Evolutionary conservation across 768 basidiomycete species (phyloP), one percentile per base, ranked within the genome.

Genomic region (Candolleomyces efflorescens): DNA sequence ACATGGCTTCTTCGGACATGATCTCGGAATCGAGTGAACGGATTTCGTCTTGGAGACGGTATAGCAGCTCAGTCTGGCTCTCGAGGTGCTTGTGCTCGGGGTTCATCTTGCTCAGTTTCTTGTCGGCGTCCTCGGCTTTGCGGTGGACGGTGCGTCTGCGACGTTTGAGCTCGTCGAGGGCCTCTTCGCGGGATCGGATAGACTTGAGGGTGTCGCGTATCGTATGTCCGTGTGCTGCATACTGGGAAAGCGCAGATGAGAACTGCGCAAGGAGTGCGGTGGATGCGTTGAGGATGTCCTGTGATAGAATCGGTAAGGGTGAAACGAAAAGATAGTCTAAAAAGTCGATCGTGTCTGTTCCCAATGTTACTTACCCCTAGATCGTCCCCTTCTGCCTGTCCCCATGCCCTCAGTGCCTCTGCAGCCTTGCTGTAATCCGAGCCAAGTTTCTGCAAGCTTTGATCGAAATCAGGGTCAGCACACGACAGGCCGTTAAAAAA

Each of bases 51-150:
- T 87, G 81, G 26, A 95, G 72, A 13, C 75, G 74, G 62, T 86
- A 86, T 47, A 97, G 72, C 1, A 77, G 69, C 23, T 93, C 91
- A 1, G 86, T 88, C 70, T 96, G 94, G 55, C 75, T 63, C 2
- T 74, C 72, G 37, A 93, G 73, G 63, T 90, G 89, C 78, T 96
- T 98, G 75, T 95, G 84, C 69, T 94, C 92, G 0, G 89, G 80
- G 61, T 81, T 82, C 94, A 97, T 95, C 75, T 89, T 96, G 71
- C 79, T 83, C 38, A 98, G 80, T 68, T 95, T 96, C 76, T 81
- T 90, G 63, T 96, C 93, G 2, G 92, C 93, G 17, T 82, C 72
- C 55, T 96, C 94, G 0, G 93, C 90, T 60, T 88, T 88, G 23
- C 80, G 71, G 10, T 77, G 79, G 5, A 94, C 77, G 10, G 76